phyloP scores from a whole-genome alignment of 2,329 filamentous ascomycete genomes.

The Tolypocladium ophioglossoides region DNA sequence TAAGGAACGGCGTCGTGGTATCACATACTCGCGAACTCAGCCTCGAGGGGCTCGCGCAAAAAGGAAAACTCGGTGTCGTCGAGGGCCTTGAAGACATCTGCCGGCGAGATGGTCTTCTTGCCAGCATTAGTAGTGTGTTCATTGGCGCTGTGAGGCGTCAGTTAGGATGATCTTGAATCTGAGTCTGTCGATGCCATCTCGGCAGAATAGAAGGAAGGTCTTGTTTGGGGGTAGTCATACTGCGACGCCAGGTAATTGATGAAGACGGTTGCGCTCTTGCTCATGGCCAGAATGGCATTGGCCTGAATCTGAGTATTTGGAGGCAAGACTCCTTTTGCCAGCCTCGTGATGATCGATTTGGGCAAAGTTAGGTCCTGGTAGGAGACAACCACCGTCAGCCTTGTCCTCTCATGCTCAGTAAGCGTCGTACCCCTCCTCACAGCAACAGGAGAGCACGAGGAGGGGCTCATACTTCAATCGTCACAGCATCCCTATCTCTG shows the following conservation, averaged over 20 bases:
- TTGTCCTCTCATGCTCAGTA: not conserved
- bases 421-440: not conserved
- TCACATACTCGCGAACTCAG: conserved; percentile 61
- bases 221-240: conserved; percentile 38
- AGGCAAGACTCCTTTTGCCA: conserved; percentile 71
- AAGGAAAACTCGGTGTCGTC: conserved; percentile 72
- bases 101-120: conserved; percentile 69
- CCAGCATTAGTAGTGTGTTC: conserved; percentile 54
- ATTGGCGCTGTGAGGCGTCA: conserved; percentile 48
- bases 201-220: not conserved
- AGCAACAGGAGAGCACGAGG: not conserved
- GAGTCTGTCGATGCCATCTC: not conserved
- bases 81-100: conserved; percentile 66
- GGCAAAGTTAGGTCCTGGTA: conserved; percentile 64
- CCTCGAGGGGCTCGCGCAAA: conserved; percentile 55
- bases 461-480: conserved; percentile 38
- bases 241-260: conserved; percentile 68
- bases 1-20: not conserved
- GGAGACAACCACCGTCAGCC: not conserved
- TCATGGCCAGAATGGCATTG: conserved; percentile 69
- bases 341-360: conserved; percentile 69
- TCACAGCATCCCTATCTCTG: conserved; percentile 26
- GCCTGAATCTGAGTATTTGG: conserved; percentile 76
- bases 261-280: conserved; percentile 74
- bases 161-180: not conserved